Evolutionary conservation across 257 asterid species (phyloP).

Genomic region (Gentiana dahurica): DNA sequence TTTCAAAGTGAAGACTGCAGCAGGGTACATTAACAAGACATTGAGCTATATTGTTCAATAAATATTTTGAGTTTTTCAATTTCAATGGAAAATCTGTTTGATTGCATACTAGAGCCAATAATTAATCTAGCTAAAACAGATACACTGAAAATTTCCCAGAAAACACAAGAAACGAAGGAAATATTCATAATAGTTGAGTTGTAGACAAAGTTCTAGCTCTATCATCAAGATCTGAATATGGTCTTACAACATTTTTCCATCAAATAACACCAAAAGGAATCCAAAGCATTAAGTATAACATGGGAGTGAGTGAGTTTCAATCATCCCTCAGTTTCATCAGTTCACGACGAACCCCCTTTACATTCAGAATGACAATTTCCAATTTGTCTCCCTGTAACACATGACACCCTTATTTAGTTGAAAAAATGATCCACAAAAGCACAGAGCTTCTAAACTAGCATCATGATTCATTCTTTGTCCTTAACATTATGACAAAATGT

Average conservation of each 20-base stretch:
- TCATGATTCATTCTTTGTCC: neutral
- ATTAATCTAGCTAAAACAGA: too few species aligned
- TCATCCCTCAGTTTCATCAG: conserved; percentile 36
- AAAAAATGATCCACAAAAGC: neutral
- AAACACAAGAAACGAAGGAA: too few species aligned
- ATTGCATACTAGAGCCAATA: too few species aligned
- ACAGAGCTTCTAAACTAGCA: neutral
- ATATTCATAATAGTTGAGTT: too few species aligned
- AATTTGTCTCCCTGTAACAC: conserved; percentile 26
- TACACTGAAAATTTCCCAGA: too few species aligned
- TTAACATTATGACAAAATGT: neutral
- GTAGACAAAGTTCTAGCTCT: too few species aligned
- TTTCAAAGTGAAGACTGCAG: too few species aligned
- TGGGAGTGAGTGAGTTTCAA: conserved; percentile 7
- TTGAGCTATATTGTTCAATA: too few species aligned
- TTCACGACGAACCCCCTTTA: conserved; percentile 25
- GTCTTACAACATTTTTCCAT: neutral
- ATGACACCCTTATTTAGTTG: neutral
- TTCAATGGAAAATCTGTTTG: too few species aligned
- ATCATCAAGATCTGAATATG: too few species aligned
- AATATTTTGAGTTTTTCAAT: too few species aligned
- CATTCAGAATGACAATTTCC: conserved; percentile 31
- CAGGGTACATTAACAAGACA: too few species aligned
- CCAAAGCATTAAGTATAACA: neutral
- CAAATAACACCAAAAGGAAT: conserved; percentile 5